Evolutionary conservation across 768 basidiomycete species (phyloP).

Genomic region (Tylopilus subfusipes): DNA sequence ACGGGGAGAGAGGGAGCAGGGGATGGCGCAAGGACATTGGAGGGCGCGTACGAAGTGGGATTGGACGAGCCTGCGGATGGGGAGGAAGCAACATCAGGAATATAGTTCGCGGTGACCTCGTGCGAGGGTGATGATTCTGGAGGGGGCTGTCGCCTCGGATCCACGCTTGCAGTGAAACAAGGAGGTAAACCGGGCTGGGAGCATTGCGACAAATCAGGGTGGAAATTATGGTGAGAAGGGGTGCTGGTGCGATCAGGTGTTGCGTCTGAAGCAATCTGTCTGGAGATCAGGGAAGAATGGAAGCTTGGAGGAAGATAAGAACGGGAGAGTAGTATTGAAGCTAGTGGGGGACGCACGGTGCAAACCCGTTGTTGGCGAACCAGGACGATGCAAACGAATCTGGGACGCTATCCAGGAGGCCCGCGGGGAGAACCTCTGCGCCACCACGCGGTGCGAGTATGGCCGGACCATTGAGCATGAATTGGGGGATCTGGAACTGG

Average conservation of each 20-base stretch:
- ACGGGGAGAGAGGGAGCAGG: slow-evolving; percentile 4
- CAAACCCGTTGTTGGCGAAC: slow-evolving; percentile 48
- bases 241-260: not conserved
- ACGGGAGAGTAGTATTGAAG: not conserved
- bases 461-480: slow-evolving; percentile 55
- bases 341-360: slow-evolving; percentile 19
- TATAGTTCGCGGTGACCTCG: slow-evolving; percentile 1
- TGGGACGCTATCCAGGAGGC: slow-evolving; percentile 28
- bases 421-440: slow-evolving; percentile 63
- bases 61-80: slow-evolving; percentile 6
- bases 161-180: not conserved
- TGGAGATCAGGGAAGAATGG: slow-evolving; percentile 16
- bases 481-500: slow-evolving; percentile 63
- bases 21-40: not conserved
- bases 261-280: slow-evolving; percentile 3
- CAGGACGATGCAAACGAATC: slow-evolving; percentile 40
- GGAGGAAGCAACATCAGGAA: slow-evolving; percentile 1
- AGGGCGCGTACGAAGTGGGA: not conserved
- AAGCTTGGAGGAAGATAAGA: slow-evolving; percentile 25
- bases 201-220: not conserved
- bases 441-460: slow-evolving; percentile 69
- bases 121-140: slow-evolving; percentile 3
- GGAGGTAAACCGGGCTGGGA: not conserved
- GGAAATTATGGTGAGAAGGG: not conserved
- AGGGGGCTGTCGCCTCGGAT: slow-evolving; percentile 6